phyloP scores from a whole-genome alignment of 1,139 yeast genomes.

The Taphrina pruni region DNA sequence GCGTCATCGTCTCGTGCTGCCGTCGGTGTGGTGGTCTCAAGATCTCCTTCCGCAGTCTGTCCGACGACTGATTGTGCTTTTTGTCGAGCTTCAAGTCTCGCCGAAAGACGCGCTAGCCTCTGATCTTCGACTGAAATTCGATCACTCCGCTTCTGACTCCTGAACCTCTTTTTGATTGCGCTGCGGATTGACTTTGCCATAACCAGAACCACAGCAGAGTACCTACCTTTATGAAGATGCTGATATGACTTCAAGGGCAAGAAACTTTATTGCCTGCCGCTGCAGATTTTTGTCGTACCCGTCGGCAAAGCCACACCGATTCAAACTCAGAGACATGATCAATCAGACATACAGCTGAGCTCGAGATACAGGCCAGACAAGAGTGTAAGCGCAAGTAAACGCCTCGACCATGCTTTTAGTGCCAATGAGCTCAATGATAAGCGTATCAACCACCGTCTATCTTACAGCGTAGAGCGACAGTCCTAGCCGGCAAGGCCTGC shows the following conservation, averaged over 20 bases:
- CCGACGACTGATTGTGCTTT: slow-evolving; percentile 13
- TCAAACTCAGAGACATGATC: not conserved
- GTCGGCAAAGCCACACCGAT: not conserved
- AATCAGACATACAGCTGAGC: not conserved
- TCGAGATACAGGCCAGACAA: too few relatives aligned
- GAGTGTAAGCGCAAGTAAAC: not conserved
- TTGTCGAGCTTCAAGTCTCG: slow-evolving; percentile 29
- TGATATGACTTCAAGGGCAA: not conserved
- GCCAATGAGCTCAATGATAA: not conserved
- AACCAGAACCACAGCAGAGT: not conserved
- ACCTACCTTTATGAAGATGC: too few relatives aligned
- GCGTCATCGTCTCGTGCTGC: not conserved
- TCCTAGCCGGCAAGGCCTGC: slow-evolving; percentile 6
- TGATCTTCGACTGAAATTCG: slow-evolving; percentile 36
- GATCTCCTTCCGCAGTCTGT: not conserved
- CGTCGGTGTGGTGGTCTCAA: not conserved
- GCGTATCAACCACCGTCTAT: too few relatives aligned
- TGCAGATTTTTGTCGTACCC: not conserved
- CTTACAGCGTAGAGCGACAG: not conserved
- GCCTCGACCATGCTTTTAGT: not conserved
- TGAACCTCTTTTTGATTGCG: slow-evolving; percentile 36
- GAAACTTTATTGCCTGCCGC: slow-evolving; percentile 15
- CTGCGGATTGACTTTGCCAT: slow-evolving; percentile 42
- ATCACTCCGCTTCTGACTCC: slow-evolving; percentile 32
- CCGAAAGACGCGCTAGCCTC: slow-evolving; percentile 34